Conservation (phyloP, 2,329 filamentous ascomycete species). For the Cercospora brassicicola region DNA sequence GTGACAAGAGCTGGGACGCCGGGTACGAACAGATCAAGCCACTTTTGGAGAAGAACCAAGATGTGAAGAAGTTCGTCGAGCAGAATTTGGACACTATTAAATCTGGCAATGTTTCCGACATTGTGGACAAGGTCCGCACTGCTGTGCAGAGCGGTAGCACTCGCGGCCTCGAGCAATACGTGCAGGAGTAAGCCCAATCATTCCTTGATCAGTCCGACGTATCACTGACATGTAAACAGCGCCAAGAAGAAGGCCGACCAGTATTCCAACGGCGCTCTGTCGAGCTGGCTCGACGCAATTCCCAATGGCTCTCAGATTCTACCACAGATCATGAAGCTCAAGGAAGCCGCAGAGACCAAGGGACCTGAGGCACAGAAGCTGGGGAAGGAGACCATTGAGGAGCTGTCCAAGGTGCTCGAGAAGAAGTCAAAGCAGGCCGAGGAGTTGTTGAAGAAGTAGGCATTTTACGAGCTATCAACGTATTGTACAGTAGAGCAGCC, state of each 20-base stretch:
- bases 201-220: not conserved
- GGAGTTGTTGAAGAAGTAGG: slow-evolving; percentile 53
- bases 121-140: slow-evolving; percentile 63
- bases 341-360: slow-evolving; percentile 66
- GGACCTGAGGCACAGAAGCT: slow-evolving; percentile 69
- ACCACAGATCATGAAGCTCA: slow-evolving; percentile 64
- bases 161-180: slow-evolving; percentile 60
- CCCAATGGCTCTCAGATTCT: slow-evolving; percentile 65
- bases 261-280: slow-evolving; percentile 43
- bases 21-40: slow-evolving; percentile 69
- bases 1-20: slow-evolving; percentile 70
- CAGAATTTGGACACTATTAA: slow-evolving; percentile 68
- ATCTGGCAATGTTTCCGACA: slow-evolving; percentile 63
- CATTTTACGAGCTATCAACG: not conserved
- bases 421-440: slow-evolving; percentile 59
- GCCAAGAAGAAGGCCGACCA: slow-evolving; percentile 62
- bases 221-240: slow-evolving; percentile 17
- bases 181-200: slow-evolving; percentile 47
- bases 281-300: slow-evolving; percentile 66
- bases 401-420: slow-evolving; percentile 64
- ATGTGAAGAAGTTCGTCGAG: slow-evolving; percentile 70
- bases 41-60: slow-evolving; percentile 72
- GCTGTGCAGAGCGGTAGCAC: slow-evolving; percentile 63
- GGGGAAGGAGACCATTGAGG: slow-evolving; percentile 66
- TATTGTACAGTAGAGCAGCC: not conserved